Percentiles rank a stretch among this genome's conserved stretches.
phyloP scores from a whole-genome alignment of 2,329 filamentous ascomycete species.

The Ophiostoma quercus region DNA sequence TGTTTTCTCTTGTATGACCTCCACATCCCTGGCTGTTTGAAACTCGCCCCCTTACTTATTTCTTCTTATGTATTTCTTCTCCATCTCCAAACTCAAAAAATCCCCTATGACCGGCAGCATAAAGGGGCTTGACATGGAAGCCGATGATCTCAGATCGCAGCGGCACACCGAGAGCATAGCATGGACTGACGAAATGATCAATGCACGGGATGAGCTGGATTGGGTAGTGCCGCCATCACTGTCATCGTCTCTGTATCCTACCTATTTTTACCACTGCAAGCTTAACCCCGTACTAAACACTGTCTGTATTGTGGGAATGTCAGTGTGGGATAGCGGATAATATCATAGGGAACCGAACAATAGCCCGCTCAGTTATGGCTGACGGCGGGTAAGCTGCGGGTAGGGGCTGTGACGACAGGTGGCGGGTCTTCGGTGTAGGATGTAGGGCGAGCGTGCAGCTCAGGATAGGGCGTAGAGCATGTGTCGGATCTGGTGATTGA shows the following conservation, averaged over 20 bases:
- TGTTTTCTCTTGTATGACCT: no score
- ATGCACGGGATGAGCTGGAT: neutral
- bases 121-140: conserved; percentile 11
- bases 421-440: neutral
- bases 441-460: no score
- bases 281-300: neutral
- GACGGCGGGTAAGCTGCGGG: neutral
- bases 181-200: neutral
- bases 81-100: neutral
- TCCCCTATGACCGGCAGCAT: conserved; percentile 6
- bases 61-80: no score
- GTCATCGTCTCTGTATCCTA: no score
- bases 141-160: neutral
- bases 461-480: no score
- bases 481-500: no score
- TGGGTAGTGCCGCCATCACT: no score
- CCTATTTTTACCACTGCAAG: neutral
- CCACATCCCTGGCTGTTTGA: no score
- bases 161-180: neutral
- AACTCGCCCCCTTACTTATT: neutral
- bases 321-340: neutral
- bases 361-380: neutral
- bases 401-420: neutral
- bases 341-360: neutral
- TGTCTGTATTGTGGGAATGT: neutral